Conservation (phyloP, 2,329 filamentous ascomycete genomes). For the Metarhizium brunneum region DNA sequence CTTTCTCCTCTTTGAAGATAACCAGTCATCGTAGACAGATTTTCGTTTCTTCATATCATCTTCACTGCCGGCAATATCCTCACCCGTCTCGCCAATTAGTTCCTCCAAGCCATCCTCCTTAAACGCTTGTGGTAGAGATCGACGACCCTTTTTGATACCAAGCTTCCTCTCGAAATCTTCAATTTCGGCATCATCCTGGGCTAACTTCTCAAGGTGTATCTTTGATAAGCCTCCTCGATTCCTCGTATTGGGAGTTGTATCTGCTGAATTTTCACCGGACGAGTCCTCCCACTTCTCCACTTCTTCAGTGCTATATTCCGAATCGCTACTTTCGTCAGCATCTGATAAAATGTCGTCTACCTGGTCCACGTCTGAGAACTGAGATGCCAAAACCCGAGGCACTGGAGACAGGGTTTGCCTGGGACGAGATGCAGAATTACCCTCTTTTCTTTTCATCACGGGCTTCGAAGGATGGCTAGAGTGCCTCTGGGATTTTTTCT, state of each 20-base stretch:
- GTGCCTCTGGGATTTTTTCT: constrained; percentile 42
- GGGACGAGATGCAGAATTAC: not conserved
- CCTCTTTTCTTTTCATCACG: constrained; percentile 3
- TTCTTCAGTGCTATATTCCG: constrained; percentile 11
- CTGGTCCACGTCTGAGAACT: not conserved
- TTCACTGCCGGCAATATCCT: constrained; percentile 38
- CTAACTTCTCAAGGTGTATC: constrained; percentile 44
- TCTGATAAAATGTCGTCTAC: not conserved
- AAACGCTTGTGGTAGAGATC: constrained; percentile 62
- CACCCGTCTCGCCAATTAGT: constrained; percentile 56
- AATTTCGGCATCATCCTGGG: constrained; percentile 82
- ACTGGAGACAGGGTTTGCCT: not conserved
- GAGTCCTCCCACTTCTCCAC: not conserved
- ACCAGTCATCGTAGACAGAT: constrained; percentile 49
- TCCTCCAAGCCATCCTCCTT: constrained; percentile 77
- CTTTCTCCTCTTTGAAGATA: constrained; percentile 42
- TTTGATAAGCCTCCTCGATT: constrained; percentile 10
- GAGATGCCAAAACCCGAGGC: not conserved
- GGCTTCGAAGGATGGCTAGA: constrained; percentile 5
- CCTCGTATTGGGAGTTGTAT: constrained; percentile 21
- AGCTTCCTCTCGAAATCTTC: constrained; percentile 78
- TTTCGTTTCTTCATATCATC: constrained; percentile 54
- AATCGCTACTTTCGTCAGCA: not conserved
- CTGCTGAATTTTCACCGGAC: constrained; percentile 12
- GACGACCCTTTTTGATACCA: constrained; percentile 68